These are phyloP conservation scores for Salix dunnii DNA, from an alignment of 345 rosid species.

Conservation along the genomic window DNA sequence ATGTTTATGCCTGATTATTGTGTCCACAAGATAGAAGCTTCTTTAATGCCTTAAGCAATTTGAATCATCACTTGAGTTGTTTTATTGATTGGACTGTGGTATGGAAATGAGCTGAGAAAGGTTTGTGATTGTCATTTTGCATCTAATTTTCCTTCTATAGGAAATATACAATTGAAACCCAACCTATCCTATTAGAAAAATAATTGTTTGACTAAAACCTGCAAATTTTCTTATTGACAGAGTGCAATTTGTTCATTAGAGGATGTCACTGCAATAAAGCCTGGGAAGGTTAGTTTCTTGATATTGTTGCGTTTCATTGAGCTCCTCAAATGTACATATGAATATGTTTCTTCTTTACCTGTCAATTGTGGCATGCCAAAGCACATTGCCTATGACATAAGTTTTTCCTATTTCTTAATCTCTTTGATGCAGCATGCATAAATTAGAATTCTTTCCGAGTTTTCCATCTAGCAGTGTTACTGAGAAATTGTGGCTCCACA, in stretches of 20 bases:
- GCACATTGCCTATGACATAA: neutral
- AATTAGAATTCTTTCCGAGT: neutral
- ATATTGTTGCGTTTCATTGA: neutral
- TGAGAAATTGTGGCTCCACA: neutral
- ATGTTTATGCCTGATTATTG: neutral
- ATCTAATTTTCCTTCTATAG: neutral
- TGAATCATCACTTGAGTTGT: neutral
- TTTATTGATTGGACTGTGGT: neutral
- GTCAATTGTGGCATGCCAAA: slow-evolving; percentile 2
- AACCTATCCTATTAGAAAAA: neutral
- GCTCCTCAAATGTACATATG: neutral
- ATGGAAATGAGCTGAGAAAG: neutral
- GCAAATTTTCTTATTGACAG: slow-evolving; percentile 42
- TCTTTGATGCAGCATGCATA: neutral
- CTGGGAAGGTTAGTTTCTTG: slow-evolving; percentile 62
- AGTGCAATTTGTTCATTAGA: slow-evolving; percentile 87
- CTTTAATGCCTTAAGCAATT: neutral
- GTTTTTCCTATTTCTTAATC: neutral
- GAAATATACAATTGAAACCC: neutral
- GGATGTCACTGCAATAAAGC: slow-evolving; percentile 68
- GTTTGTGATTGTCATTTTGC: neutral
- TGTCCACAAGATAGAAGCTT: neutral
- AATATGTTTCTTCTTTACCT: neutral
- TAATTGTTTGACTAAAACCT: slow-evolving; percentile 13
- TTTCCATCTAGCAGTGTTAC: too few relatives aligned